Conservation (phyloP, 306 rosid genomes). For the Cyamopsis tetragonoloba region DNA sequence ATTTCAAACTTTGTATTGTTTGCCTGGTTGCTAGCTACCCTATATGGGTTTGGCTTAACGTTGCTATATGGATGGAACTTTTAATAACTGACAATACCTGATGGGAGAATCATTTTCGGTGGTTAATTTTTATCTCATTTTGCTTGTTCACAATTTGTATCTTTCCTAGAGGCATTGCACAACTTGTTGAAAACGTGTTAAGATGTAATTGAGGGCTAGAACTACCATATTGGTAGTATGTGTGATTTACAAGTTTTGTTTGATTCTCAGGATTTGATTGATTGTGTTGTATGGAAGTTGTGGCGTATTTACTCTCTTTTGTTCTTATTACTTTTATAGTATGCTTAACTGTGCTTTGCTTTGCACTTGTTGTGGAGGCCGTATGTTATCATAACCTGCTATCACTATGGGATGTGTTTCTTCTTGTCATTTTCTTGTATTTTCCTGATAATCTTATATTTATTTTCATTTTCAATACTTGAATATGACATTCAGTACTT, state of each 20-base stretch:
- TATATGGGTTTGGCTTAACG: neutral
- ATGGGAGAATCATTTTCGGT: neutral
- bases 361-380: neutral
- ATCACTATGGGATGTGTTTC: neutral
- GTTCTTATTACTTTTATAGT: neutral
- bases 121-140: conserved; percentile 3
- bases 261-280: neutral
- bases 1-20: neutral
- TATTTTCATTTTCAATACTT: neutral
- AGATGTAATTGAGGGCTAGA: neutral
- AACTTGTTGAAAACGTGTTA: neutral
- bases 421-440: neutral
- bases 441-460: neutral
- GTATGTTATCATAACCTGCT: neutral
- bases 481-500: neutral
- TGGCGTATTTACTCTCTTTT: neutral
- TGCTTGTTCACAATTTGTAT: neutral
- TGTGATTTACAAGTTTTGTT: conserved; percentile 4
- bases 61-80: neutral
- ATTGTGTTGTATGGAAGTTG: neutral
- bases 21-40: neutral
- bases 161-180: neutral
- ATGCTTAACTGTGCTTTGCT: neutral
- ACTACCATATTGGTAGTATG: neutral
- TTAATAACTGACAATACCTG: neutral